phyloP scores from a whole-genome alignment of 495 filamentous ascomycete species.

The Tuber aestivum region DNA sequence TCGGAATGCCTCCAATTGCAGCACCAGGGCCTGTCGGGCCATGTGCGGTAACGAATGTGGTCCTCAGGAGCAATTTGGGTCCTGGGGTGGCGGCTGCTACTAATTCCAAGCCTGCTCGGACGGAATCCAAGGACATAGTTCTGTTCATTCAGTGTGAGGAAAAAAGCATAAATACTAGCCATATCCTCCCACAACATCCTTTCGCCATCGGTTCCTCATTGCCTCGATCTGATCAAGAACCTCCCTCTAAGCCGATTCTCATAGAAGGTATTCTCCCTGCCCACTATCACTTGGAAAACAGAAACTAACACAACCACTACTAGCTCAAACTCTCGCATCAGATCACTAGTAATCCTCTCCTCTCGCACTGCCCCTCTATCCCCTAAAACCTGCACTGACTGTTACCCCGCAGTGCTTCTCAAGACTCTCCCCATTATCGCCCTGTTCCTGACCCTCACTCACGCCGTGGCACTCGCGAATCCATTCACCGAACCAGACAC shows the following conservation, averaged over 20 bases:
- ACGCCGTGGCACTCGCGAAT: background rate
- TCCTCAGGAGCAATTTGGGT: background rate
- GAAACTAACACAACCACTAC: background rate
- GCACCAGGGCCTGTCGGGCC: background rate
- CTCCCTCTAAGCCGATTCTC: background rate
- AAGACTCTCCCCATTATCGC: background rate
- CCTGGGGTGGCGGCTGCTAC: too few species aligned
- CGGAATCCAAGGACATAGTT: background rate
- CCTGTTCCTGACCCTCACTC: background rate
- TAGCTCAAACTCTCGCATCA: background rate
- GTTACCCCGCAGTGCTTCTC: background rate
- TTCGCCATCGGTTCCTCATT: background rate
- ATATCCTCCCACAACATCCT: background rate
- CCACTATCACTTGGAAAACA: background rate
- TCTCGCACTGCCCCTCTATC: too few species aligned
- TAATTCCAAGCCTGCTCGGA: background rate
- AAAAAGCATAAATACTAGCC: background rate
- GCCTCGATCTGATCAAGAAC: background rate
- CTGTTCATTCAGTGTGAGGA: background rate
- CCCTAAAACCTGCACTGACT: background rate
- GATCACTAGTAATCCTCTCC: background rate
- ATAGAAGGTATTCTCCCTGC: background rate
- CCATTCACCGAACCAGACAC: background rate
- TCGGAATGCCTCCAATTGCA: background rate
- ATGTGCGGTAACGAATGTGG: background rate